These are phyloP conservation scores for Gliomastix tumulicola DNA, from an alignment of 2,329 filamentous ascomycete species.

Conservation along the genomic window DNA sequence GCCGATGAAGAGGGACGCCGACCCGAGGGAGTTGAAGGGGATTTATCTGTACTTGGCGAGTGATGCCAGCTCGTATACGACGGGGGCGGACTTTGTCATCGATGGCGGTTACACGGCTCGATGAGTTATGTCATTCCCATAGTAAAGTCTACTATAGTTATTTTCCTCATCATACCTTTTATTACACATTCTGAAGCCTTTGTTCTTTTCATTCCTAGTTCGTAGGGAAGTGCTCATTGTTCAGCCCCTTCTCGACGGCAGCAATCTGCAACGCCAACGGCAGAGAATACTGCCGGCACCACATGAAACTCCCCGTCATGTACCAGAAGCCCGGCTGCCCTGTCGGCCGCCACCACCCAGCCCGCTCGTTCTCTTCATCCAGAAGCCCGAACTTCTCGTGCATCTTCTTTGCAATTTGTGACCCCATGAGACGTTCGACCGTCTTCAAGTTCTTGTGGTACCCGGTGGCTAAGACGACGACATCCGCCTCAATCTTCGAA, in stretches of 20 bases:
- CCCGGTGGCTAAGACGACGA: constrained; percentile 33
- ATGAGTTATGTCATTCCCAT: too few species aligned
- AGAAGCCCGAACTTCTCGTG: constrained; percentile 22
- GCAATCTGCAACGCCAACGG: constrained; percentile 30
- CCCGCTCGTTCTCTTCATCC: constrained; percentile 20
- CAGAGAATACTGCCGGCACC: constrained; percentile 22
- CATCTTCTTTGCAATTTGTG: constrained; percentile 20
- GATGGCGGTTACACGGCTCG: constrained; percentile 52
- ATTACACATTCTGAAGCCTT: too few species aligned
- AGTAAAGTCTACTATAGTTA: too few species aligned
- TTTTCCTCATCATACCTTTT: too few species aligned
- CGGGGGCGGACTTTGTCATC: constrained; percentile 58
- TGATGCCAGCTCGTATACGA: constrained; percentile 66
- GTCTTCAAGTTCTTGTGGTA: constrained; percentile 27
- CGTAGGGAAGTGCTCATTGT: constrained; percentile 1
- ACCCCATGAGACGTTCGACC: constrained; percentile 22
- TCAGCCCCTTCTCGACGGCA: constrained; percentile 16
- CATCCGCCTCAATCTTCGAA: constrained; percentile 25
- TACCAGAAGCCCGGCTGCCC: constrained; percentile 28
- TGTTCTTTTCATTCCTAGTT: too few species aligned
- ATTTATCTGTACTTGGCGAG: constrained; percentile 66
- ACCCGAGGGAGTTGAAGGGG: constrained; percentile 60
- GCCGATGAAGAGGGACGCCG: constrained; percentile 59
- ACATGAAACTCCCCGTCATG: constrained; percentile 25
- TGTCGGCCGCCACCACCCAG: constrained; percentile 24